Conservation (phyloP, 306 rosid genomes). For the Ceratonia siliqua region DNA sequence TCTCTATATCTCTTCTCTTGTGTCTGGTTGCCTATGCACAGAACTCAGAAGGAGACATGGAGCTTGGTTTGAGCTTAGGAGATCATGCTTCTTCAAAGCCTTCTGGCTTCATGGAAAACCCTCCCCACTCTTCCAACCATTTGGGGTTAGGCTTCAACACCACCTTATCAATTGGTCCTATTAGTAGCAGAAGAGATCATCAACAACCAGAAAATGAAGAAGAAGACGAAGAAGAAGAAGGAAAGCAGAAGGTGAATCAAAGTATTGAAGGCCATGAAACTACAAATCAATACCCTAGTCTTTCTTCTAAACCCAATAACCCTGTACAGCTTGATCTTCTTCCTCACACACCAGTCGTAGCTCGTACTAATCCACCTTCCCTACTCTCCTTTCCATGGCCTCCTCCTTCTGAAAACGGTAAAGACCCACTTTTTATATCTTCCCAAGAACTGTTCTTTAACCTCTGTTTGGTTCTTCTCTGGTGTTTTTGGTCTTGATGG, state of each 20-base stretch:
- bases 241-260: constrained; percentile 11
- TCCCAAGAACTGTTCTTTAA: background rate
- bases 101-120: constrained; percentile 39
- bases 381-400: constrained; percentile 56
- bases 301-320: constrained; percentile 37
- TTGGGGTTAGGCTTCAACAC: constrained; percentile 57
- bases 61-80: constrained; percentile 68
- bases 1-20: background rate
- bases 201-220: background rate
- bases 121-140: constrained; percentile 3
- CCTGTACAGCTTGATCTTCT: constrained; percentile 57
- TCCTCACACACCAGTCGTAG: constrained; percentile 52
- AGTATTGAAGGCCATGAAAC: constrained; percentile 12
- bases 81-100: constrained; percentile 47
- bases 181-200: background rate
- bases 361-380: constrained; percentile 37
- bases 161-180: constrained; percentile 44
- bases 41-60: constrained; percentile 43
- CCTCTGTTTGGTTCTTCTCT: background rate
- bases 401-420: constrained; percentile 45
- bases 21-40: background rate
- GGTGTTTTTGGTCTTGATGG: background rate
- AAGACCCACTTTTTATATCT: background rate
- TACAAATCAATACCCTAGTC: background rate
- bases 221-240: background rate